A percentile compares a stretch with the other conserved stretches of the same genome.
These are phyloP conservation scores for Rubia yunnanensis DNA, from an alignment of 257 asterid genomes.

Conservation along the genomic window DNA sequence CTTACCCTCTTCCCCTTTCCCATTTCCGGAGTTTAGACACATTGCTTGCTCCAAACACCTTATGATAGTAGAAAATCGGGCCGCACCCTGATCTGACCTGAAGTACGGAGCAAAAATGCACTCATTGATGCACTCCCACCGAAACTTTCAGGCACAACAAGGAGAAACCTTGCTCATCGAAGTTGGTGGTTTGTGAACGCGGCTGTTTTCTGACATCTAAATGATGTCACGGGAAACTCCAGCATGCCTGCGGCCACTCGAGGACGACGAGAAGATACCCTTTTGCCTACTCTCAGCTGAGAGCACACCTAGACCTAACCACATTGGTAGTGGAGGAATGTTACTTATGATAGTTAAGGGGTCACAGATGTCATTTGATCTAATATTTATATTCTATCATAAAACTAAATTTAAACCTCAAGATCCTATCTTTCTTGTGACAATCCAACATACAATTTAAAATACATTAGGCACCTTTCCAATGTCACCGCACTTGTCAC, in stretches of 20 bases:
- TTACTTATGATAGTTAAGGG: no score
- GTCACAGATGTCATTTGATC: no score
- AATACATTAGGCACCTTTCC: no score
- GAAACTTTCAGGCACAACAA: slow-evolving; percentile 88
- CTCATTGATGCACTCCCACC: slow-evolving; percentile 70
- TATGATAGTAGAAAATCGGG: slow-evolving; percentile 84
- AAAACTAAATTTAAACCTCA: no score
- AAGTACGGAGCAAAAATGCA: slow-evolving; percentile 84
- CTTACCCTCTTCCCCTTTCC: no score
- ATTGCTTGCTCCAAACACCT: no score
- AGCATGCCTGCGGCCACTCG: slow-evolving; percentile 16
- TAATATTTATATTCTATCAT: no score
- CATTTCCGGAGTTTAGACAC: slow-evolving; percentile 77
- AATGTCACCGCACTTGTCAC: no score
- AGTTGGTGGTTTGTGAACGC: not conserved
- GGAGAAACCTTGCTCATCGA: slow-evolving; percentile 24
- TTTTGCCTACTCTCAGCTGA: slow-evolving; percentile 20
- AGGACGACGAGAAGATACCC: slow-evolving; percentile 7
- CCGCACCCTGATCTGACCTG: slow-evolving; percentile 74
- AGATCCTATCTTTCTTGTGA: no score
- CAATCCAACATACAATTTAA: no score
- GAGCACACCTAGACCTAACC: no score
- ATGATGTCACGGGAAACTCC: not conserved
- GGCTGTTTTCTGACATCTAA: not conserved
- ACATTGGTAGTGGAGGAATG: slow-evolving; percentile 14